A percentile compares a stretch with the other conserved stretches of the same genome.
These are phyloP conservation scores for Saccharomyces pastorianus DNA, from an alignment of 1,139 yeast species.

Conservation along the genomic window DNA sequence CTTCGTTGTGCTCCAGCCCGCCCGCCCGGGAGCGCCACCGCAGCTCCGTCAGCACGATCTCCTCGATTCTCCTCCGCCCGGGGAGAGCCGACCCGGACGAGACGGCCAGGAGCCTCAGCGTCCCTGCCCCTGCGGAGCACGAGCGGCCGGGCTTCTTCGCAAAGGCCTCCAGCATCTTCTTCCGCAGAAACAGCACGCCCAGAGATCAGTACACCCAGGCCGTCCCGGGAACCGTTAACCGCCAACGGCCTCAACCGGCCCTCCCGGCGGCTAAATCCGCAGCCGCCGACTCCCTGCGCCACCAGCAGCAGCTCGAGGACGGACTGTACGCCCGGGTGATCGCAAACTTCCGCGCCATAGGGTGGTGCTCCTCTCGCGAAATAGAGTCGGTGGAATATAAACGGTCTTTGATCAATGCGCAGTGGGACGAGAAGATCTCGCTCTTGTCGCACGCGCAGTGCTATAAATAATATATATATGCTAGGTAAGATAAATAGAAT, in stretches of 20 bases:
- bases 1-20: too few relatives aligned
- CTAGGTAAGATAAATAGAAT: too few relatives aligned
- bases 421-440: constrained; percentile 19
- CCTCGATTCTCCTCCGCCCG: neutral
- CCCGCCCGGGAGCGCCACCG: too few relatives aligned
- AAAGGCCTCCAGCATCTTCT: neutral
- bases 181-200: neutral
- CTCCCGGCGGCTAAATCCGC: neutral
- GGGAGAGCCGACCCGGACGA: neutral
- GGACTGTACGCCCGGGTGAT: neutral
- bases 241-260: too few relatives aligned
- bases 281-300: neutral
- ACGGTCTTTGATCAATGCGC: constrained; percentile 14
- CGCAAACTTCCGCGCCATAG: neutral
- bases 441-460: neutral
- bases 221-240: too few relatives aligned
- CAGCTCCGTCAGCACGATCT: too few relatives aligned
- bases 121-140: neutral
- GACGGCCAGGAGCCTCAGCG: neutral
- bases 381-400: constrained; percentile 11
- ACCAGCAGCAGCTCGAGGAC: neutral
- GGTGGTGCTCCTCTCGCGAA: constrained; percentile 18
- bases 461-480: too few relatives aligned
- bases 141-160: neutral
- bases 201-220: too few relatives aligned